These are phyloP conservation scores for Pilasporangium apinafurcum DNA, from an alignment of 352 stramenopile genomes.

Conservation along the genomic window DNA sequence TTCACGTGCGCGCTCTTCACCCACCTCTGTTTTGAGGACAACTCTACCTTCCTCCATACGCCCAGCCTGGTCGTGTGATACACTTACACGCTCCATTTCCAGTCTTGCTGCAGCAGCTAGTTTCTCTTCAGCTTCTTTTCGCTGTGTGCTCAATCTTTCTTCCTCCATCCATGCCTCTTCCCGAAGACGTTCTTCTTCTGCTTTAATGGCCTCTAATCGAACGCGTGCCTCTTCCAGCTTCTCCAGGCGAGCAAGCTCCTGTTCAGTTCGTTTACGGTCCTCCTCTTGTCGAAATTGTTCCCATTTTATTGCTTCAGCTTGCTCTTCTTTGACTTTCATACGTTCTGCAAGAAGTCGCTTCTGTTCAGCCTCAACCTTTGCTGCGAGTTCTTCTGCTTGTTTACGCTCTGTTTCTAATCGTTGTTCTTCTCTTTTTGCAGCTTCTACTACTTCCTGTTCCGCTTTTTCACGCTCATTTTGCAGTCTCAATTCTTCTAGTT, in stretches of 20 bases:
- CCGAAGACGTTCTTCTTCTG: constrained; percentile 18
- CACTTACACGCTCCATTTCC: constrained; percentile 3
- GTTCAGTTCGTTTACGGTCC: not conserved
- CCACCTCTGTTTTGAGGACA: not conserved
- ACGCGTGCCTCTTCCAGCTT: constrained; percentile 14
- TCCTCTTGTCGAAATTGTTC: not conserved
- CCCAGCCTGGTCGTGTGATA: constrained; percentile 1
- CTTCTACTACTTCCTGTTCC: not conserved
- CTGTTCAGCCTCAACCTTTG: constrained; percentile 7
- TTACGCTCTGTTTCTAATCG: constrained; percentile 1
- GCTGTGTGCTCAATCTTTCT: not conserved
- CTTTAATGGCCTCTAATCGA: not conserved
- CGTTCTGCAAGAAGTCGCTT: constrained; percentile 7
- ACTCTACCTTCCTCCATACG: constrained; percentile 2
- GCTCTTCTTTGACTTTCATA: constrained; percentile 13
- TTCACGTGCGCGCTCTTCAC: constrained; percentile 2
- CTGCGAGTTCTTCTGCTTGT: constrained; percentile 8
- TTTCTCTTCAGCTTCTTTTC: not conserved
- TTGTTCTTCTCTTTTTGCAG: not conserved
- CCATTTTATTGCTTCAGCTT: constrained; percentile 3
- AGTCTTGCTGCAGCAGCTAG: constrained; percentile 3
- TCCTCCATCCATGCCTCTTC: not conserved
- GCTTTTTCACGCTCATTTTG: not conserved
- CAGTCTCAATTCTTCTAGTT: constrained; percentile 2
- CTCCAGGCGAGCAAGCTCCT: constrained; percentile 6